Evolutionary conservation across 257 asterid species (phyloP).

Genomic region (Gentiana macrophylla): DNA sequence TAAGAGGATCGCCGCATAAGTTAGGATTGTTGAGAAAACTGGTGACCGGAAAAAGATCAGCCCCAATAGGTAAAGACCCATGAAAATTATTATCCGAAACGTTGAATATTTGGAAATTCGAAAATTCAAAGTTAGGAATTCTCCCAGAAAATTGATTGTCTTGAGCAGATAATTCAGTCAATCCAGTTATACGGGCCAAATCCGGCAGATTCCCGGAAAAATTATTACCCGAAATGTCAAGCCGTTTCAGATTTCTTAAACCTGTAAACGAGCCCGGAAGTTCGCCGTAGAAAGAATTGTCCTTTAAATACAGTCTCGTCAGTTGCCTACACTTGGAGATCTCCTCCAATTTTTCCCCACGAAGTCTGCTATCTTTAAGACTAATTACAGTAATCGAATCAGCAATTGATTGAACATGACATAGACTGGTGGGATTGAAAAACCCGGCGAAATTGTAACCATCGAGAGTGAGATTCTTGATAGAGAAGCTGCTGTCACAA

Average conservation of each 20-base stretch:
- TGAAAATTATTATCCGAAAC: conserved; percentile 36
- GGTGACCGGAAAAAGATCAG: conserved; percentile 13
- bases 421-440: conserved; percentile 30
- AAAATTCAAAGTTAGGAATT: conserved; percentile 29
- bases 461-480: conserved; percentile 27
- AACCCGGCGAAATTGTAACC: conserved; percentile 29
- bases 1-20: conserved; percentile 44
- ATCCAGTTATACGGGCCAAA: conserved; percentile 22
- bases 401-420: conserved; percentile 24
- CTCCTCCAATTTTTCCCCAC: conserved; percentile 25
- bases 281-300: conserved; percentile 28
- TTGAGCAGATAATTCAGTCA: conserved; percentile 24
- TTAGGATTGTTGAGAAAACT: conserved; percentile 32
- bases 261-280: conserved; percentile 24
- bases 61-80: conserved; percentile 36
- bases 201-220: conserved; percentile 31
- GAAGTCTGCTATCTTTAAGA: conserved; percentile 23
- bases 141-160: conserved; percentile 32
- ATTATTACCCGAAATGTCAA: conserved; percentile 33
- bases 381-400: conserved; percentile 21
- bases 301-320: conserved; percentile 18
- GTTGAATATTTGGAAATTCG: conserved; percentile 22
- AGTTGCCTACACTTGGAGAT: conserved; percentile 39
- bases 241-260: conserved; percentile 28
- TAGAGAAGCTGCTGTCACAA: conserved; percentile 17